These are phyloP conservation scores for Xanthoparmelia taractica DNA, from an alignment of 495 filamentous ascomycete species.

Conservation along the genomic window DNA sequence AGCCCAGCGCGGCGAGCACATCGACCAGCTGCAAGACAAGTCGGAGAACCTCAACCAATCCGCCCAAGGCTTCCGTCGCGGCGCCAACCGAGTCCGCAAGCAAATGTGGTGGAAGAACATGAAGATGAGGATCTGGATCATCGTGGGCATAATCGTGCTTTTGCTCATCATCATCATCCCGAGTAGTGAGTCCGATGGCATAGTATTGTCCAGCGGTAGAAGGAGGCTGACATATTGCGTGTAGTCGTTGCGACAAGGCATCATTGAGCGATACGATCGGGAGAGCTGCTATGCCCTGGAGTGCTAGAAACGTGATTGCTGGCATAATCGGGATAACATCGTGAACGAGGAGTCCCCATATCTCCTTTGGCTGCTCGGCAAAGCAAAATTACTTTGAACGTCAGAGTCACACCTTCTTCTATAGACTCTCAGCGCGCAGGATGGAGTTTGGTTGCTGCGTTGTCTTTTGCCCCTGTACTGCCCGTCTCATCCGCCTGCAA, in stretches of 20 bases:
- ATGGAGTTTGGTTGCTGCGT: background rate
- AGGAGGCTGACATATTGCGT: background rate
- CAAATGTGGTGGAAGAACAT: conserved; percentile 96
- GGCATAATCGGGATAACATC: background rate
- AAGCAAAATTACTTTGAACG: background rate
- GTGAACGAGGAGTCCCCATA: background rate
- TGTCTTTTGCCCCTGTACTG: background rate
- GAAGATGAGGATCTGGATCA: conserved; percentile 98
- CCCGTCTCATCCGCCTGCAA: background rate
- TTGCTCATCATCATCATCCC: conserved; percentile 63
- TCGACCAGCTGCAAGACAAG: conserved; percentile 90
- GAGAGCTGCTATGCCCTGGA: background rate
- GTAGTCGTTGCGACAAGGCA: background rate
- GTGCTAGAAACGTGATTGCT: background rate
- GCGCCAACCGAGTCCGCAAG: conserved; percentile 92
- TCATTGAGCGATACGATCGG: background rate
- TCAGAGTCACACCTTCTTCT: background rate
- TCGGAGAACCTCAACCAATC: conserved; percentile 86
- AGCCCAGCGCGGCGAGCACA: conserved; percentile 78
- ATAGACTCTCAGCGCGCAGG: background rate
- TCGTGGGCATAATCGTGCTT: conserved; percentile 77
- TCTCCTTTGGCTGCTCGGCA: background rate
- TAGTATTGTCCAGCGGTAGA: background rate
- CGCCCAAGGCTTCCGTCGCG: conserved; percentile 88
- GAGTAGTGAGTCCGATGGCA: conserved; percentile 12